phyloP scores from a whole-genome alignment of 495 filamentous ascomycete genomes.

The Aspergillus hancockii region DNA sequence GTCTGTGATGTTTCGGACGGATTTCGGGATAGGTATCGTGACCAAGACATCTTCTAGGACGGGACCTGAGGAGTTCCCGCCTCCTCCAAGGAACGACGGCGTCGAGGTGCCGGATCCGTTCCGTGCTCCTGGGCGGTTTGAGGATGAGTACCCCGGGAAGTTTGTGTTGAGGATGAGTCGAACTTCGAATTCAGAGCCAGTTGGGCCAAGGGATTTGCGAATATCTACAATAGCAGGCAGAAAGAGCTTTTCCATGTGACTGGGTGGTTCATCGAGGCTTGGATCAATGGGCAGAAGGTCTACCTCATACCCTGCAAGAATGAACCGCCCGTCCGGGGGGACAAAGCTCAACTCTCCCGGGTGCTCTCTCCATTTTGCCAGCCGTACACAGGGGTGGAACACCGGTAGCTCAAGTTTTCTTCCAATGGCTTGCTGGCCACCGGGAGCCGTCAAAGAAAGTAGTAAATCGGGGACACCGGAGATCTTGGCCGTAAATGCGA shows the following conservation, averaged over 20 bases:
- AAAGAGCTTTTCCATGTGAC: slow-evolving; percentile 64
- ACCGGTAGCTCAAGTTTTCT: slow-evolving; percentile 83
- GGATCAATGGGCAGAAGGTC: slow-evolving; percentile 73
- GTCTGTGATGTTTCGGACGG: slow-evolving; percentile 84
- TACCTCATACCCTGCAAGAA: slow-evolving; percentile 91
- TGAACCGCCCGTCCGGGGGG: slow-evolving; percentile 93
- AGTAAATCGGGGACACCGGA: slow-evolving; percentile 90
- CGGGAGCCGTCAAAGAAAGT: slow-evolving; percentile 74
- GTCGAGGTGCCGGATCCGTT: slow-evolving; percentile 56
- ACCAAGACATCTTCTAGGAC: slow-evolving; percentile 78
- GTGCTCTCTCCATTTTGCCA: slow-evolving; percentile 80
- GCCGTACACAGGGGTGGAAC: slow-evolving; percentile 92
- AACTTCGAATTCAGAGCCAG: slow-evolving; percentile 86
- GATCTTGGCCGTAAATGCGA: slow-evolving; percentile 92
- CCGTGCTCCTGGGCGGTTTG: slow-evolving; percentile 36
- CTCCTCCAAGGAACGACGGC: slow-evolving; percentile 61
- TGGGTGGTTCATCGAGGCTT: slow-evolving; percentile 45
- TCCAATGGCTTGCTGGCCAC: slow-evolving; percentile 70
- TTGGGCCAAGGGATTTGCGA: slow-evolving; percentile 70
- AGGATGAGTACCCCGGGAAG: slow-evolving; percentile 46
- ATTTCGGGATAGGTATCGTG: slow-evolving; percentile 75
- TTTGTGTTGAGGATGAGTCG: slow-evolving; percentile 70
- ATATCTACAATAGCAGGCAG: slow-evolving; percentile 82
- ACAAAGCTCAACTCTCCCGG: slow-evolving; percentile 93
- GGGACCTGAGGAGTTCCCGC: slow-evolving; percentile 53